Evolutionary conservation across 1,284 basidiomycete genomes (phyloP), one percentile per base, ranked within the genome.

Genomic region (Heterobasidion irregulare): DNA sequence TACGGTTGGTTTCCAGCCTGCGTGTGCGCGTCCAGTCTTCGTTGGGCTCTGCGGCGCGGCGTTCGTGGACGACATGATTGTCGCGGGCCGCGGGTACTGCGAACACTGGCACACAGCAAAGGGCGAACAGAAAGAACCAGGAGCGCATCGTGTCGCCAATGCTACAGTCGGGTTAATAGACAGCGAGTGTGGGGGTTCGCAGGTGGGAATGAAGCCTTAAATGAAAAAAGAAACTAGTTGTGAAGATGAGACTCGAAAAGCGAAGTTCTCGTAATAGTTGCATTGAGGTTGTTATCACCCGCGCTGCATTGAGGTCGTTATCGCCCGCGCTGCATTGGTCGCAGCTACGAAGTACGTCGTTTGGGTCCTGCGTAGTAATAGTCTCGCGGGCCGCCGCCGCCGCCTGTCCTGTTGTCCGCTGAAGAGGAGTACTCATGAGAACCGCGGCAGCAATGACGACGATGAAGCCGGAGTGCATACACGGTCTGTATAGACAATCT

Each of bases 61-160:
- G 64, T 59, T 67, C 66, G 57, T 68, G 67, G 33, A 66, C 49
- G 56, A 64, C 62, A 57, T 65, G 57, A 58, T 61, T 59, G 8
- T 52, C 18, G 51, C 60, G 62, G 15, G 53, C 57, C 10, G 63
- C 61, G 5, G 65, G 64, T 12, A 58, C 43, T 1, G 62, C 64
- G 46, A 52, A 36, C 6, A 53, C 62, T 18, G 62, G 32, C 15
- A 57, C 55, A 26, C 32, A 10, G 15, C 13, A 16, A 32, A 54
- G 36, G 35, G 36, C 13, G 18, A 50, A 2, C n/a, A 41, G 7
- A 4, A 12, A 16, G 10, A 49, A 35, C 34, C 32, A 43, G 19
- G n/a, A 47, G 12, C 16, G 53, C 47, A 50, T 50, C 6, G 16
- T 45, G 45, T 18, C 13, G 38, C 38, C 12, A n/a, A 12, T n/a